Evolutionary conservation across 148 eudicot species (phyloP).

Genomic region (Rhododendron vialii): DNA sequence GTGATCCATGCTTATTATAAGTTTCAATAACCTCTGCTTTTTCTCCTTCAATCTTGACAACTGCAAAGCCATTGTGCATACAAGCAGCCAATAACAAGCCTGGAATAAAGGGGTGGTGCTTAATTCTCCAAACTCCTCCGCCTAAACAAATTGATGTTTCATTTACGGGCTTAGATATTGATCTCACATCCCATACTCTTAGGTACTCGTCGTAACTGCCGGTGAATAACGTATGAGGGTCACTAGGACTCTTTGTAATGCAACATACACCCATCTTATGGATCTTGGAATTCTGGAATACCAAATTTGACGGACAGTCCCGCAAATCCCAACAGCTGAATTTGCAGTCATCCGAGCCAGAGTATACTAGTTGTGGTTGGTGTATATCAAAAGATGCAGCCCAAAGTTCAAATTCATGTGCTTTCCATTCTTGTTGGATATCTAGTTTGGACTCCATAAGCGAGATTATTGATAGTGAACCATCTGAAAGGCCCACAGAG

Average conservation of each 20-base stretch:
- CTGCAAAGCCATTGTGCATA: slow-evolving; percentile 92
- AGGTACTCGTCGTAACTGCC: slow-evolving; percentile 86
- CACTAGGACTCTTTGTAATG: slow-evolving; percentile 67
- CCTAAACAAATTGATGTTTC: slow-evolving; percentile 66
- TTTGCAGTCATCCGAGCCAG: slow-evolving; percentile 93
- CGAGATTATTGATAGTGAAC: slow-evolving; percentile 65
- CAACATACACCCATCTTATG: slow-evolving; percentile 90
- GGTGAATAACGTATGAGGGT: slow-evolving; percentile 58
- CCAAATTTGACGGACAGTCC: slow-evolving; percentile 35
- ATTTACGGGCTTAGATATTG: slow-evolving; percentile 56
- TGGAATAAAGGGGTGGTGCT: slow-evolving; percentile 59
- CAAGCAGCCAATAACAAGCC: slow-evolving; percentile 74
- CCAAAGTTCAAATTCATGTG: slow-evolving; percentile 91
- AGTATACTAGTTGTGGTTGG: slow-evolving; percentile 72
- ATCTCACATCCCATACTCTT: slow-evolving; percentile 84
- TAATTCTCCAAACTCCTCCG: slow-evolving; percentile 98
- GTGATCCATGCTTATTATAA: slow-evolving; percentile 65
- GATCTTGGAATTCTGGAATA: slow-evolving; percentile 67
- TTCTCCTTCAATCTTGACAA: slow-evolving; percentile 46
- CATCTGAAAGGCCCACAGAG: slow-evolving; percentile 78
- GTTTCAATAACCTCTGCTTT: slow-evolving; percentile 56
- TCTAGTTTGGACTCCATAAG: slow-evolving; percentile 49
- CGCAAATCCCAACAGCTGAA: slow-evolving; percentile 87
- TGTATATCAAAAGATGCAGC: slow-evolving; percentile 74
- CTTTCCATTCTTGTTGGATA: slow-evolving; percentile 72